These are phyloP conservation scores for Trametes punicea DNA, from an alignment of 768 basidiomycete species.

Conservation along the genomic window DNA sequence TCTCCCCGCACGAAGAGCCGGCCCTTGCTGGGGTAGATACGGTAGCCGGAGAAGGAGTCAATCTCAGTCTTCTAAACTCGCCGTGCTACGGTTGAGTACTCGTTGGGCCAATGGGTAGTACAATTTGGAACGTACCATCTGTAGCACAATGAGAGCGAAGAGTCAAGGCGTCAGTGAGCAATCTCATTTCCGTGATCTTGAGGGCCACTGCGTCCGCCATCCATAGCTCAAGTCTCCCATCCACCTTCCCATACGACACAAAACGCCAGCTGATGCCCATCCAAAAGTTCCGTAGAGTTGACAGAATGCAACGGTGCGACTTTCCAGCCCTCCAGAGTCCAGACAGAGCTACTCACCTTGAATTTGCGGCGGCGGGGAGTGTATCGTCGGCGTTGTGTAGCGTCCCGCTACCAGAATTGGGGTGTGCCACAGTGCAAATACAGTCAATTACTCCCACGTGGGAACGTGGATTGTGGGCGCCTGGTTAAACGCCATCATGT, in stretches of 20 bases:
- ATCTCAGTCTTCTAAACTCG: constrained; percentile 88
- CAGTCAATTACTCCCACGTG: constrained; percentile 5
- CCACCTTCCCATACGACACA: background rate
- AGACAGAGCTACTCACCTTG: constrained; percentile 18
- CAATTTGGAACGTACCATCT: constrained; percentile 16
- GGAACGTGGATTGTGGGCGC: background rate
- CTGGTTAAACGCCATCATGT: constrained; percentile 19
- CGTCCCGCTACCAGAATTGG: constrained; percentile 6
- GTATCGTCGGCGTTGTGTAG: constrained; percentile 13
- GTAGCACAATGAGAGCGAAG: background rate
- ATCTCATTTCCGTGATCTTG: background rate
- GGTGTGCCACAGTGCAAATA: constrained; percentile 15
- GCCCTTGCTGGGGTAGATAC: constrained; percentile 98
- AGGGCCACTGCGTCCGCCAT: constrained; percentile 4
- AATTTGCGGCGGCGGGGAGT: constrained; percentile 17
- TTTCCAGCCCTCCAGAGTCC: background rate
- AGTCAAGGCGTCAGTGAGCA: background rate
- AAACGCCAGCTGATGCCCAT: background rate
- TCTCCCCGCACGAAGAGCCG: constrained; percentile 93
- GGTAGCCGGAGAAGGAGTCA: constrained; percentile 96
- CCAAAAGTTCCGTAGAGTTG: background rate
- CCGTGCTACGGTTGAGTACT: background rate
- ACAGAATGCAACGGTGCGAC: background rate
- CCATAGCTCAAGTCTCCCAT: constrained; percentile 4
- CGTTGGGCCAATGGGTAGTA: background rate